A percentile compares a stretch with the other conserved stretches of the same genome.
Conservation (phyloP, 2,329 filamentous ascomycete species). For the Trichocomaceae sp. region DNA sequence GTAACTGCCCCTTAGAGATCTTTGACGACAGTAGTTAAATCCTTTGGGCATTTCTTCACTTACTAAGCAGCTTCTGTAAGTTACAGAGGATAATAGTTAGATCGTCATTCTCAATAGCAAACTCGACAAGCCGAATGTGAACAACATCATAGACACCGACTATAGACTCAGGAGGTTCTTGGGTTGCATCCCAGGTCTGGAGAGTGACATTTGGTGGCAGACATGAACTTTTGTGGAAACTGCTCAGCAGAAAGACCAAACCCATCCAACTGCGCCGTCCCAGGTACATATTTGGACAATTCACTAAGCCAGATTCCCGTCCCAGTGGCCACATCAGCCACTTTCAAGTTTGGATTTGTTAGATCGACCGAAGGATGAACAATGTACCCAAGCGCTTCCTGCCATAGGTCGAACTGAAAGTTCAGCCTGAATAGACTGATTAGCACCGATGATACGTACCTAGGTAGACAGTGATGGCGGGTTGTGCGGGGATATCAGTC, state of each 20-base stretch:
- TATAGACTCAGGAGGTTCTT: background rate
- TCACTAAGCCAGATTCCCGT: background rate
- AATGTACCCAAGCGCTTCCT: background rate
- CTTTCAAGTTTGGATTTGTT: background rate
- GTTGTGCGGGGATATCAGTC: background rate
- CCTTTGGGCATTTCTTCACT: background rate
- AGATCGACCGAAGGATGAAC: background rate
- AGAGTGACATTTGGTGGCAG: background rate
- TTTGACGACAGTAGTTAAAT: too few relatives aligned
- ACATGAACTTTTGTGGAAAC: background rate
- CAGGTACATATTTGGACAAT: background rate
- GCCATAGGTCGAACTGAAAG: background rate
- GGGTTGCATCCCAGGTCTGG: background rate
- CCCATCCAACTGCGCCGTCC: background rate
- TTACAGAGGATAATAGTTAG: background rate
- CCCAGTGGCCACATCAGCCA: constrained; percentile 2
- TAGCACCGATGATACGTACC: background rate
- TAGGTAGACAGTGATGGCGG: background rate
- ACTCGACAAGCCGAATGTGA: background rate
- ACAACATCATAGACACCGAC: background rate
- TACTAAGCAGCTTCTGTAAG: background rate
- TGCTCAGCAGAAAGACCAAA: constrained; percentile 1
- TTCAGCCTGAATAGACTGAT: background rate
- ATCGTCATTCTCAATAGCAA: background rate
- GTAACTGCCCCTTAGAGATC: background rate